A percentile compares a stretch with the other conserved stretches of the same genome.
phyloP scores from a whole-genome alignment of 2,329 filamentous ascomycete species.

The Talaromyces marneffei region DNA sequence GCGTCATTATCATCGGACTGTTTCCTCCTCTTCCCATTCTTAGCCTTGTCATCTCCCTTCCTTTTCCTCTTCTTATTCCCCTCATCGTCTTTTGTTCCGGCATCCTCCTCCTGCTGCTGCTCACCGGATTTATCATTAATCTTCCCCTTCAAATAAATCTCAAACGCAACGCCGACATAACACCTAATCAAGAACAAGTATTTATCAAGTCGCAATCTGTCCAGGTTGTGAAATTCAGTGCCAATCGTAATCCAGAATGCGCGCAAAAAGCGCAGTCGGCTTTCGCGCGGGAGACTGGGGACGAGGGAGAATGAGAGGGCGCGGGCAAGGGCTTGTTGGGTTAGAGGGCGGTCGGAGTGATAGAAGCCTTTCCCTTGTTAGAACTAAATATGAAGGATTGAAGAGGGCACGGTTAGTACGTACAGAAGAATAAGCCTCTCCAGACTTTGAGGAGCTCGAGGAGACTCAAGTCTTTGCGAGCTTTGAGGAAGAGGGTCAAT shows the following conservation, averaged over 20 bases:
- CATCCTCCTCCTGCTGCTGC: background rate
- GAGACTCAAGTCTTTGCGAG: constrained; percentile 55
- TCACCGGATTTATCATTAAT: constrained; percentile 5
- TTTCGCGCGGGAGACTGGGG: constrained; percentile 50
- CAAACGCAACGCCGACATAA: constrained; percentile 67
- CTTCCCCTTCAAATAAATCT: constrained; percentile 32
- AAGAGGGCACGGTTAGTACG: constrained; percentile 16
- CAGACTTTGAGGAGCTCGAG: constrained; percentile 81
- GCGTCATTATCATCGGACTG: constrained; percentile 15
- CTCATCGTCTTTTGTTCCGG: constrained; percentile 16
- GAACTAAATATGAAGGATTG: background rate
- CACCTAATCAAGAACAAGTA: constrained; percentile 79
- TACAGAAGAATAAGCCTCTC: constrained; percentile 88
- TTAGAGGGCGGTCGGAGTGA: constrained; percentile 85
- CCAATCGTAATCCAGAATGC: constrained; percentile 68
- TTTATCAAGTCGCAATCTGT: constrained; percentile 81
- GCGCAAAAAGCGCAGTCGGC: constrained; percentile 46
- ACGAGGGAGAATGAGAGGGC: constrained; percentile 67
- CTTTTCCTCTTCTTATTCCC: constrained; percentile 30
- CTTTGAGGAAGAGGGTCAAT: constrained; percentile 69
- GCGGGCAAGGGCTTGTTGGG: constrained; percentile 75
- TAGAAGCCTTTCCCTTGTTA: constrained; percentile 57
- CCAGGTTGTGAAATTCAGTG: constrained; percentile 64
- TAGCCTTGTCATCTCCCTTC: constrained; percentile 20
- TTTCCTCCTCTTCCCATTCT: constrained; percentile 18